Percentiles rank a stretch among this genome's conserved stretches.
These are phyloP conservation scores for Vitis vinifera DNA, from an alignment of 164 flowering plant species.

Conservation along the genomic window DNA sequence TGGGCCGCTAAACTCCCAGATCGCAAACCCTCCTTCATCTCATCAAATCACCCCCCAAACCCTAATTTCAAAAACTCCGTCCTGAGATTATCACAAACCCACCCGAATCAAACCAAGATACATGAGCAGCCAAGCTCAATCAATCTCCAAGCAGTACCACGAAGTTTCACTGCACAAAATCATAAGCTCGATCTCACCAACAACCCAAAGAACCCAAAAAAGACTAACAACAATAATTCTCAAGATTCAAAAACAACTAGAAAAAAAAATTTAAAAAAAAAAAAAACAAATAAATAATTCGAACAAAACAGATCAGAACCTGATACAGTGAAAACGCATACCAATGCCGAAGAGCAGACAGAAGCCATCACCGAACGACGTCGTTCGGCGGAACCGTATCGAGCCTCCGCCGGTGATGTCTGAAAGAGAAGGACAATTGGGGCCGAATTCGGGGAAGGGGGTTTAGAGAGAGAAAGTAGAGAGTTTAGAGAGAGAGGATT, in stretches of 20 bases:
- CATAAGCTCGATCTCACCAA: not conserved
- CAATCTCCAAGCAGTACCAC: not conserved
- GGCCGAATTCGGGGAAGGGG: not conserved
- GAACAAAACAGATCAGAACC: not conserved
- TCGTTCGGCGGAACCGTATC: not conserved
- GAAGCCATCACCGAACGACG: not conserved
- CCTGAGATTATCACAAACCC: too few relatives aligned
- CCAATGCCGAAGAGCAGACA: constrained; percentile 3
- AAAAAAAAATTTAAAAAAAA: not conserved
- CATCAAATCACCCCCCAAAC: not conserved
- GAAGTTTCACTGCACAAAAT: not conserved
- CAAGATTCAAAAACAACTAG: not conserved
- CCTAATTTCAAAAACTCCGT: not conserved
- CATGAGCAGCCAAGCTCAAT: not conserved
- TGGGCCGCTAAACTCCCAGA: not conserved
- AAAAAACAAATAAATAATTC: not conserved
- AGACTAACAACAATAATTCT: not conserved
- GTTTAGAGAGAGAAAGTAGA: constrained; percentile 4
- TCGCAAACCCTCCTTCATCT: constrained; percentile 27
- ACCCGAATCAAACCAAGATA: not conserved
- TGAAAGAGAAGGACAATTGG: not conserved
- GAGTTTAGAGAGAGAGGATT: not conserved
- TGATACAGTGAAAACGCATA: not conserved
- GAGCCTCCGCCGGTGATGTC: not conserved
- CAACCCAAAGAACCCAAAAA: not conserved